Evolutionary conservation across 192 early-diverging fungal genomes (phyloP), one percentile per base, ranked within the genome.

Genomic region (Allomyces javanicus): DNA sequence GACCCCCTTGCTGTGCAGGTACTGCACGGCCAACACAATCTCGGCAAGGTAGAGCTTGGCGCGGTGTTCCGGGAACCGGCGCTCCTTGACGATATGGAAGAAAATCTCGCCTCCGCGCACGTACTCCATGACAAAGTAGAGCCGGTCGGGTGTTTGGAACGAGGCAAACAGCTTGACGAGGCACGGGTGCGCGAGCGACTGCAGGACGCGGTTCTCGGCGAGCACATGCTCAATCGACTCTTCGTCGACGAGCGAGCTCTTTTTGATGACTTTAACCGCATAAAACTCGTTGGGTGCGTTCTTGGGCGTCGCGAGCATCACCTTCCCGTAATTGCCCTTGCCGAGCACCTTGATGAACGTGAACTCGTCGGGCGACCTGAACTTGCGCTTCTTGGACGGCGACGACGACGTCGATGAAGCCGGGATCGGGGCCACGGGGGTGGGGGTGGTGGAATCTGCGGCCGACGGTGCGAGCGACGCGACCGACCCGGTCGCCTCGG

Each of bases 271-370:
- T 62, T 83, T 83, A 26, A 83, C 69, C 1, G 81, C 81, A 70
- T 70, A 83, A 72, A 79, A 81, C 64, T 87, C 82, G 69, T 85
- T 82, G 55, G 83, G 80, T 63, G 77, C 64, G 71, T 89, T 90
- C 70, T 99, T 58, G 50, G 17, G 92, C 74, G 94, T 91, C 2
- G 93, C 91, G 62, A 99, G 81, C 89, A 99, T 94, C 23, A 98
- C 94, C 79, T 99, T 99, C 72, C 96, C 96, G 83, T 95, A 99
- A 78, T 96, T 97, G 64, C 96, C 96, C 73, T 94, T 96, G 67
- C 96, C 96, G 19, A 99, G 77, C 4, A 99, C 94, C 23, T 92
- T 89, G 64, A 92, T 69, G 65, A 99, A 92, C 66, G 83, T 89
- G 68, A 99, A 97, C 69, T 99, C 93, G 64, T 95, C 89, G 50